Evolutionary conservation across 345 rosid genomes (phyloP).

Genomic region (Populus ilicifolia): DNA sequence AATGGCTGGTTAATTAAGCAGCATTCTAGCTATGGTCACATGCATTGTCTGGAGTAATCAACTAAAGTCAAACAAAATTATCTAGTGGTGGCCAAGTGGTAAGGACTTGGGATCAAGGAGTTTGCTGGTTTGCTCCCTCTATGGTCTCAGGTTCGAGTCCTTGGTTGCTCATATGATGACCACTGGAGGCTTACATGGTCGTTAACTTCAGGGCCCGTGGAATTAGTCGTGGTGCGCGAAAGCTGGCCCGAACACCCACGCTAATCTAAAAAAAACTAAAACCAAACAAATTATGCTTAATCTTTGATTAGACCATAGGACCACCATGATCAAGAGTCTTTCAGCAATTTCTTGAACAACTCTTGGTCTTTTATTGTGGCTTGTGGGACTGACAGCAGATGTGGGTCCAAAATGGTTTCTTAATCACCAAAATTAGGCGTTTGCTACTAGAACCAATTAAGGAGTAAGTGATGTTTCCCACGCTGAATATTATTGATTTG

Average conservation of each 20-base stretch:
- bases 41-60: neutral
- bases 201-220: too few relatives aligned
- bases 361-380: neutral
- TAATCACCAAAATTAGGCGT: conserved; percentile 20
- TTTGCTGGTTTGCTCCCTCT: too few relatives aligned
- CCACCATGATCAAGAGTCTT: neutral
- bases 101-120: too few relatives aligned
- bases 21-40: neutral
- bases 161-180: too few relatives aligned
- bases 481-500: conserved; percentile 2
- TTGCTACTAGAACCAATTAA: conserved; percentile 23
- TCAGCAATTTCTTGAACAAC: neutral
- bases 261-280: too few relatives aligned
- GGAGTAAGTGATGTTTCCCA: conserved; percentile 22
- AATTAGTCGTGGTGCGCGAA: too few relatives aligned
- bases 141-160: too few relatives aligned
- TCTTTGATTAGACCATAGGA: neutral
- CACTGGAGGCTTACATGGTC: too few relatives aligned
- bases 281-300: neutral
- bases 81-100: too few relatives aligned
- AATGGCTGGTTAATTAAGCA: neutral
- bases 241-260: too few relatives aligned
- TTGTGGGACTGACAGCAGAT: neutral
- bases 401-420: neutral
- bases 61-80: neutral